phyloP scores from a whole-genome alignment of 768 basidiomycete genomes.

The Cystofilobasidium macerans region DNA sequence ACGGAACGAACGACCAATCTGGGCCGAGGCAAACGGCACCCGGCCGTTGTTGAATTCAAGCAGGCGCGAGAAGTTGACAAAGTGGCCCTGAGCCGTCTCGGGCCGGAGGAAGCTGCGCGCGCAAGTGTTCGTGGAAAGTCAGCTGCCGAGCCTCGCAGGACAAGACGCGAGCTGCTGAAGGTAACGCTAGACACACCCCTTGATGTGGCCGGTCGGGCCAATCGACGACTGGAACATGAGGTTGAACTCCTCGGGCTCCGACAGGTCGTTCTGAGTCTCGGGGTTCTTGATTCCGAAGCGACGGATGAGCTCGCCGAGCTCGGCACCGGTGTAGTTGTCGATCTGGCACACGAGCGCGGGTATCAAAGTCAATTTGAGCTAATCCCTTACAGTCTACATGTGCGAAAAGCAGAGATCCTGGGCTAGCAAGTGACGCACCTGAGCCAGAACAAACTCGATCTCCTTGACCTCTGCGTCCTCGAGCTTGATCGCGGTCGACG shows the following conservation, averaged over 20 bases:
- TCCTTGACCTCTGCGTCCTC: conserved; percentile 60
- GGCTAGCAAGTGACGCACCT: conserved; percentile 47
- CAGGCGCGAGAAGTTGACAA: conserved; percentile 92
- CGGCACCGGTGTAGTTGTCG: conserved; percentile 83
- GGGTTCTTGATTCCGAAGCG: conserved; percentile 75
- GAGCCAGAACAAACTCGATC: conserved; percentile 76
- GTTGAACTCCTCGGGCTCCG: conserved; percentile 91
- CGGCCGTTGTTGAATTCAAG: conserved; percentile 97
- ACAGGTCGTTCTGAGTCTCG: conserved; percentile 81
- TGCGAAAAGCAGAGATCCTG: neutral
- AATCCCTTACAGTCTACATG: no score
- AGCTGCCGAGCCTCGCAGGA: neutral
- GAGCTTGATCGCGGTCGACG: conserved; percentile 58
- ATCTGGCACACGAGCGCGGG: conserved; percentile 45
- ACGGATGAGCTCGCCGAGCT: conserved; percentile 75
- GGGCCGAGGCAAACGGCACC: conserved; percentile 91
- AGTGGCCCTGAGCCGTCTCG: conserved; percentile 97
- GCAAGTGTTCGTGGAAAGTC: neutral
- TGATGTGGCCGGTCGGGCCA: conserved; percentile 92
- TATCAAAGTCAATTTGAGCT: no score
- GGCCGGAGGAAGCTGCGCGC: conserved; percentile 73
- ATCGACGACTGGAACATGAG: conserved; percentile 98
- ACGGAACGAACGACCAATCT: conserved; percentile 89
- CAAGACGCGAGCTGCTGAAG: neutral
- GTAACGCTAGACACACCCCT: conserved; percentile 51